phyloP scores from a whole-genome alignment of 257 asterid species.

The Solanum pinnatisectum region DNA sequence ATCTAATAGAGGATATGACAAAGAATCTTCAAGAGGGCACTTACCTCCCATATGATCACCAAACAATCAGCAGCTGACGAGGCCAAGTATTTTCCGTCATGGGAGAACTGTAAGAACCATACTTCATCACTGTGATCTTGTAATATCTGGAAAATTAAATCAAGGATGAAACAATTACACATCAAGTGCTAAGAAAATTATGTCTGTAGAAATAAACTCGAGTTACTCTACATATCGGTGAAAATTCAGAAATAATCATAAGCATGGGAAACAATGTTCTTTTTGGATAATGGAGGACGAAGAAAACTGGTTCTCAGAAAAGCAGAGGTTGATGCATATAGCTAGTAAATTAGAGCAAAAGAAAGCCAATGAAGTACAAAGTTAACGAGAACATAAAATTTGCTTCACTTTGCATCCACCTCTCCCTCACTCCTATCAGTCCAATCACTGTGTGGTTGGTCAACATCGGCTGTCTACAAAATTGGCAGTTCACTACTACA shows the following conservation, averaged over 20 bases:
- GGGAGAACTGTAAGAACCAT: constrained; percentile 81
- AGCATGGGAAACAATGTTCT: neutral
- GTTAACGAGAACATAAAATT: neutral
- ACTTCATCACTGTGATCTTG: constrained; percentile 60
- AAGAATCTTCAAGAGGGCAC: neutral
- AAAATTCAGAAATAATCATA: neutral
- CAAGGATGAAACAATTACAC: neutral
- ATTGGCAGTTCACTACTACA: neutral
- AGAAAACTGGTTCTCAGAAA: neutral
- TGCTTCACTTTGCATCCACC: neutral
- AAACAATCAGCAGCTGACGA: constrained; percentile 60
- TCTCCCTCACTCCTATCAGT: neutral
- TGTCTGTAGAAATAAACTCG: neutral
- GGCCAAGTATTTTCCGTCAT: constrained; percentile 72
- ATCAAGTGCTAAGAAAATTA: neutral
- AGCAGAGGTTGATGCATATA: neutral
- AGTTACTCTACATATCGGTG: neutral
- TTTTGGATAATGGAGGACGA: neutral
- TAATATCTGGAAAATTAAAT: constrained; percentile 39
- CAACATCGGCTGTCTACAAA: neutral
- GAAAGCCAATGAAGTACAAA: neutral
- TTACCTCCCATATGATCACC: constrained; percentile 81
- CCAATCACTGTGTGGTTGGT: neutral
- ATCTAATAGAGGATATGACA: neutral
- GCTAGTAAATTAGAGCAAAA: neutral